phyloP scores from a whole-genome alignment of 805 yeast genomes.

The Kazachstania psychrophila region DNA sequence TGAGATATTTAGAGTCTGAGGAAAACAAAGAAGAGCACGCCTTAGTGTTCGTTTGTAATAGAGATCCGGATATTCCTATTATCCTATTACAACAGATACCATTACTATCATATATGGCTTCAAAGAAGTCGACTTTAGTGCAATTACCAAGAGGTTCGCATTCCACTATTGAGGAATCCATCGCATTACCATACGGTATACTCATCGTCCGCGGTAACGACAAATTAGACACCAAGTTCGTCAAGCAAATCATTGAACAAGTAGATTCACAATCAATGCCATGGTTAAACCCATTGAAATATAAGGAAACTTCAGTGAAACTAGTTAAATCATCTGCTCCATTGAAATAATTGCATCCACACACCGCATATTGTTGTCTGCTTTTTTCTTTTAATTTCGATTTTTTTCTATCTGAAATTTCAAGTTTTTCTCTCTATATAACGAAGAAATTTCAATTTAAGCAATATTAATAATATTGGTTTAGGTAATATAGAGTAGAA shows the following conservation, averaged over 20 bases:
- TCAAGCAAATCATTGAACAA: constrained; percentile 11
- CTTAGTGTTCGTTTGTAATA: constrained; percentile 49
- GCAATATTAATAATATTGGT: no score
- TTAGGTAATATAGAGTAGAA: no score
- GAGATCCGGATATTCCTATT: constrained; percentile 40
- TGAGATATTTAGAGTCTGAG: constrained; percentile 36
- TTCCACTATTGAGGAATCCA: constrained; percentile 7
- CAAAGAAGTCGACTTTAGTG: constrained; percentile 39
- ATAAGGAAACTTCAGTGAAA: constrained; percentile 12
- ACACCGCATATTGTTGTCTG: no score
- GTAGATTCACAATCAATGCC: constrained; percentile 15
- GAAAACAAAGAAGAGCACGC: constrained; percentile 20
- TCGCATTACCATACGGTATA: constrained; percentile 15
- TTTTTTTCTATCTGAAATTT: no score
- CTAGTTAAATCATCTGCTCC: constrained; percentile 20
- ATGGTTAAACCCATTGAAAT: constrained; percentile 21
- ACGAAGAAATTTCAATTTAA: no score
- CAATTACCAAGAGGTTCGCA: constrained; percentile 46
- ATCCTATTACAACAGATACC: constrained; percentile 53
- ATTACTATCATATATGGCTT: constrained; percentile 37
- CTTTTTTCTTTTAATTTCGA: no score
- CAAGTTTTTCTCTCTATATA: no score
- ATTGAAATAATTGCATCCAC: neutral
- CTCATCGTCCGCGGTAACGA: constrained; percentile 17
- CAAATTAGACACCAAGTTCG: constrained; percentile 15